Percentiles rank a stretch among this genome's conserved stretches.
Conservation (phyloP, 1,139 yeast species). For the Geotrichum bryndzae region DNA sequence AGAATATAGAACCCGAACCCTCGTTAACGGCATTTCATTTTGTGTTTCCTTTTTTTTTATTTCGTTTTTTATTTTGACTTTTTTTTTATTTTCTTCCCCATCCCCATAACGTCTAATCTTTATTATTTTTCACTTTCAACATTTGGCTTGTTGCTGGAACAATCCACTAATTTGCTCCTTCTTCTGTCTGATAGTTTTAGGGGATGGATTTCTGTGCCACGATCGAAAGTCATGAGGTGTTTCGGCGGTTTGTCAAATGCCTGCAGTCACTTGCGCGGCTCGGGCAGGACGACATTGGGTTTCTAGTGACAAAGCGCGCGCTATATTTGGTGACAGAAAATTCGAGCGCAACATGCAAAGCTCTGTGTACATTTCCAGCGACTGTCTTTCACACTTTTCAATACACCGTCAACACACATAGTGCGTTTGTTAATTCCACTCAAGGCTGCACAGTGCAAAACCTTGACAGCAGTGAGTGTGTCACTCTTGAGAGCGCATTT, state of each 20-base stretch:
- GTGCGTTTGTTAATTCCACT: too few species aligned
- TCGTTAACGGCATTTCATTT: not conserved
- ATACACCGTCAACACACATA: not conserved
- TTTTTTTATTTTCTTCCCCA: not conserved
- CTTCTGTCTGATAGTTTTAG: not conserved
- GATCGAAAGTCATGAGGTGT: slow-evolving; percentile 7
- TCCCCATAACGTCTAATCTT: not conserved
- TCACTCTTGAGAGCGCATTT: slow-evolving; percentile 4
- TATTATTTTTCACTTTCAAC: not conserved
- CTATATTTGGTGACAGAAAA: slow-evolving; percentile 7
- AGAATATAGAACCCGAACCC: slow-evolving; percentile 44
- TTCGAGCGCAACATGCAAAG: slow-evolving; percentile 7
- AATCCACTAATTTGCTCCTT: not conserved
- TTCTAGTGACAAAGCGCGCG: slow-evolving; percentile 1
- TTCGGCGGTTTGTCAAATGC: slow-evolving; percentile 10
- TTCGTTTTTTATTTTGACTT: not conserved
- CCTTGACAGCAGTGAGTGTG: too few species aligned
- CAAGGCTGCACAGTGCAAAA: too few species aligned
- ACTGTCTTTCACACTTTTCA: slow-evolving; percentile 2
- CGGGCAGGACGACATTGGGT: slow-evolving; percentile 8
- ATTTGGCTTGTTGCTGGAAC: too few species aligned
- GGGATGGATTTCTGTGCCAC: slow-evolving; percentile 13
- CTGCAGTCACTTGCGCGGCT: slow-evolving; percentile 6
- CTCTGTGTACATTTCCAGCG: slow-evolving; percentile 1
- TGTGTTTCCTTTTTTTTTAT: not conserved